phyloP scores from a whole-genome alignment of 1,139 yeast species.

The Candida glucosophila region DNA sequence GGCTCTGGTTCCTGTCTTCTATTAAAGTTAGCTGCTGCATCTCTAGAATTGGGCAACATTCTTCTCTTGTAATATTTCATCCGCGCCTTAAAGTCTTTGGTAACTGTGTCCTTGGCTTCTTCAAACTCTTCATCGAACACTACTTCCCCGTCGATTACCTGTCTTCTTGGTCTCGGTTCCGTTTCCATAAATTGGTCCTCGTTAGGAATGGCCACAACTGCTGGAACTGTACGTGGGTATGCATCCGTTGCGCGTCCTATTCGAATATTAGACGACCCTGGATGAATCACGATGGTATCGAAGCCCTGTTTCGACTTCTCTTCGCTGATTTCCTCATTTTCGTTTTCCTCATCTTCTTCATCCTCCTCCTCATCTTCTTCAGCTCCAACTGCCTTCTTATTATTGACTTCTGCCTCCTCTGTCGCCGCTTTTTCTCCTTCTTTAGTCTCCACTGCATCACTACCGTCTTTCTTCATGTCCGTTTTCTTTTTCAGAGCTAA shows the following conservation, averaged over 20 bases:
- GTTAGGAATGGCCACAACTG: conserved; percentile 61
- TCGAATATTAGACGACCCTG: conserved; percentile 73
- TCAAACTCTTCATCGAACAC: conserved; percentile 38
- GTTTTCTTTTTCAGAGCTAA: conserved; percentile 28
- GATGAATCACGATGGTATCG: conserved; percentile 74
- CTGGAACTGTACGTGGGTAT: conserved; percentile 65
- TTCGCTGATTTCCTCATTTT: conserved; percentile 32
- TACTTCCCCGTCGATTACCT: conserved; percentile 22
- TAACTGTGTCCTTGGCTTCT: conserved; percentile 40
- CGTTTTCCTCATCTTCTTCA: conserved; percentile 46
- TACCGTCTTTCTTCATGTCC: conserved; percentile 11
- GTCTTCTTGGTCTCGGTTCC: conserved; percentile 15
- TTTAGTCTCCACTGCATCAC: conserved; percentile 12
- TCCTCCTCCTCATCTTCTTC: conserved; percentile 39
- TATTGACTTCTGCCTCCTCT: conserved; percentile 32
- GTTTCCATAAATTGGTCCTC: conserved; percentile 4
- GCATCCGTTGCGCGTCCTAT: conserved; percentile 83
- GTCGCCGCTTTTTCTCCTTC: conserved; percentile 33
- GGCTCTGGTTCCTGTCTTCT: conserved; percentile 52
- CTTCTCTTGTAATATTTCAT: conserved; percentile 90
- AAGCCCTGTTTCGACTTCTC: conserved; percentile 46
- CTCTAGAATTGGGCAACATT: conserved; percentile 77
- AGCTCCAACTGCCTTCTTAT: conserved; percentile 20
- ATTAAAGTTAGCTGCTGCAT: conserved; percentile 73
- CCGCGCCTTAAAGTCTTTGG: conserved; percentile 75